These are phyloP conservation scores for Endocalyx cinctus DNA, from an alignment of 2,329 filamentous ascomycete genomes.

Conservation along the genomic window DNA sequence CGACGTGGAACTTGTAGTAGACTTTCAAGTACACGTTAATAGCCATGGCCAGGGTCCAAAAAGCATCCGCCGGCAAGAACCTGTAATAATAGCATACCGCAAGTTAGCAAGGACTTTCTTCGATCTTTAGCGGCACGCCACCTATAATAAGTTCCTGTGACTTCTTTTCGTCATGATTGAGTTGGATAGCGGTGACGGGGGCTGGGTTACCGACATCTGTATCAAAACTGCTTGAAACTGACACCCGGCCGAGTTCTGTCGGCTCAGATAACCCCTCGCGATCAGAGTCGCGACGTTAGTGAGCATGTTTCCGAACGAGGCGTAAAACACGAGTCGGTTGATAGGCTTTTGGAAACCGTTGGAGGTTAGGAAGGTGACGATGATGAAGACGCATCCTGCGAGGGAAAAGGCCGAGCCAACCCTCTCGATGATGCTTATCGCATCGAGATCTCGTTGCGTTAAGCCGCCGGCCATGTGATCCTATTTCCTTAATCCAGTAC, in stretches of 20 bases:
- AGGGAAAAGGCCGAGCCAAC: conserved; percentile 67
- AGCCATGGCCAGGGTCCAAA: conserved; percentile 79
- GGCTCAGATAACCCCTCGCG: conserved; percentile 53
- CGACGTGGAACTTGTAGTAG: conserved; percentile 66
- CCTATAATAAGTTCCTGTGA: too few relatives aligned
- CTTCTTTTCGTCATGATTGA: too few relatives aligned
- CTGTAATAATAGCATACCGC: too few relatives aligned
- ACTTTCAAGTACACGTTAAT: conserved; percentile 80
- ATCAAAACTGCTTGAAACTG: conserved; percentile 76
- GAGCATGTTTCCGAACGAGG: conserved; percentile 75
- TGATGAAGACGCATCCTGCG: conserved; percentile 65
- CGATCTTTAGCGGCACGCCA: too few relatives aligned
- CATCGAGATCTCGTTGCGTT: conserved; percentile 37
- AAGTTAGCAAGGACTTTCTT: too few relatives aligned
- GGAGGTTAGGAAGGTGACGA: conserved; percentile 65
- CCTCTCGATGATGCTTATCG: conserved; percentile 61
- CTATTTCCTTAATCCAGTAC: too few relatives aligned
- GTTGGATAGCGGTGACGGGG: too few relatives aligned
- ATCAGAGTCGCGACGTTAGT: conserved; percentile 74
- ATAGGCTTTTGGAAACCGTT: conserved; percentile 78
- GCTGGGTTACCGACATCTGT: conserved; percentile 73
- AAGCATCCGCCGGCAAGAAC: conserved; percentile 73
- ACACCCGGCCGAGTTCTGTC: conserved; percentile 49
- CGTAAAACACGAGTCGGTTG: conserved; percentile 79
- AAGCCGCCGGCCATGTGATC: conserved; percentile 11